A percentile compares a stretch with the other conserved stretches of the same genome.
Conservation (phyloP, 2,329 filamentous ascomycete species). For the Canariomyces notabilis region DNA sequence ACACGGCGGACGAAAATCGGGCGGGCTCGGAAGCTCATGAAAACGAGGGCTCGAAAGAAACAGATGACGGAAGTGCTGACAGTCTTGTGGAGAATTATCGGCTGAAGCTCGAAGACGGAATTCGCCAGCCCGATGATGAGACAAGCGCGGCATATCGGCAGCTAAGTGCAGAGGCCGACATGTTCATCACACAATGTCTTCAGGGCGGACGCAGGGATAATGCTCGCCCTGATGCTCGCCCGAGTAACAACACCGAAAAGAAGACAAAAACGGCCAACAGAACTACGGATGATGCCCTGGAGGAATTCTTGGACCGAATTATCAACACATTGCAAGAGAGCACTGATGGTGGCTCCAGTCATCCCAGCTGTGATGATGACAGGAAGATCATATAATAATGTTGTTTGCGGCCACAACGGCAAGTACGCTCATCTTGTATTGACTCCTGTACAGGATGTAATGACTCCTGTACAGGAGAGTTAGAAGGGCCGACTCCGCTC, state of each 20-base stretch:
- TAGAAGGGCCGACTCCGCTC: too few species aligned
- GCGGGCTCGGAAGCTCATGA: not conserved
- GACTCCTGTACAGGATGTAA: too few species aligned
- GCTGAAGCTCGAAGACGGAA: not conserved
- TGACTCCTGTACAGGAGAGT: too few species aligned
- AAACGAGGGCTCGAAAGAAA: not conserved
- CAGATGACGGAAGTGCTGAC: not conserved
- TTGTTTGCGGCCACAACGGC: too few species aligned
- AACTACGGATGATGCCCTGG: conserved; percentile 6
- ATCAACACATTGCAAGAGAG: conserved; percentile 1
- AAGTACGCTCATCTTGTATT: too few species aligned
- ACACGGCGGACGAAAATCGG: not conserved
- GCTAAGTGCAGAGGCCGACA: not conserved
- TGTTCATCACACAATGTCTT: conserved; percentile 8
- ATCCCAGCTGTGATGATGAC: too few species aligned
- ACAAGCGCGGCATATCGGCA: too few species aligned
- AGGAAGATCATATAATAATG: too few species aligned
- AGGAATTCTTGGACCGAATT: conserved; percentile 7
- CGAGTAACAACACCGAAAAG: not conserved
- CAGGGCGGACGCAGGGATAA: not conserved
- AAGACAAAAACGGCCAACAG: not conserved
- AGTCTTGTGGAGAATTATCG: conserved; percentile 3
- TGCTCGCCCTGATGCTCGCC: not conserved
- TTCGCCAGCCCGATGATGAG: not conserved
- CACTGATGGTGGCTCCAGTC: too few species aligned